Evolutionary conservation across 345 rosid genomes (phyloP).

Genomic region (Erysimum cheiranthoides): DNA sequence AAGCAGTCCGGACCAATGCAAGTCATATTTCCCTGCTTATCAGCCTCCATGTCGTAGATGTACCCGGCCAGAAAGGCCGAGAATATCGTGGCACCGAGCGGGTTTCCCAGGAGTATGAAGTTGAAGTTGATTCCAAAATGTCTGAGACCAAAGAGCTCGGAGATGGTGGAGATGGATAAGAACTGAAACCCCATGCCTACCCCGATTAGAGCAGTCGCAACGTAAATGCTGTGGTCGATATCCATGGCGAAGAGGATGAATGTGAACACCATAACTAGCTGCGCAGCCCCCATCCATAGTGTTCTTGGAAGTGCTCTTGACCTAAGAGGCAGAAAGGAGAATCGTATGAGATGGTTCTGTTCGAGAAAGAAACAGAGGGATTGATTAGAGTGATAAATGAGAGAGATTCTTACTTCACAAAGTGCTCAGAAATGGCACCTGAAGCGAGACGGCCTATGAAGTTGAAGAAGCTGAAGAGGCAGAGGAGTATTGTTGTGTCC

Average conservation of each 20-base stretch:
- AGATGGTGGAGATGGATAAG: constrained; percentile 73
- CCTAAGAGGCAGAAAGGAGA: constrained; percentile 45
- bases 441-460: constrained; percentile 87
- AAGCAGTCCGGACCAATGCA: constrained; percentile 90
- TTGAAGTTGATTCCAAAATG: constrained; percentile 88
- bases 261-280: constrained; percentile 59
- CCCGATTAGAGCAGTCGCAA: constrained; percentile 73
- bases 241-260: constrained; percentile 70
- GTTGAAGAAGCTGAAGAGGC: constrained; percentile 84
- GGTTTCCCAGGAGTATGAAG: constrained; percentile 83
- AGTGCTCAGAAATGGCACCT: constrained; percentile 89
- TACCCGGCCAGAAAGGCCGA: constrained; percentile 82
- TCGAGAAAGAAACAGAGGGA: not conserved
- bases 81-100: constrained; percentile 87
- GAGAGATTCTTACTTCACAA: constrained; percentile 66
- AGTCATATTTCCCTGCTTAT: constrained; percentile 74
- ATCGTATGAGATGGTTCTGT: constrained; percentile 17
- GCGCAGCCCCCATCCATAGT: constrained; percentile 71
- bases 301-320: constrained; percentile 77
- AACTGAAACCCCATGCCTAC: constrained; percentile 76
- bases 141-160: constrained; percentile 91
- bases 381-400: not conserved
- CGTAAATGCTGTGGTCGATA: constrained; percentile 59
- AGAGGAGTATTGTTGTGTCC: constrained; percentile 73
- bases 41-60: constrained; percentile 83